Conservation (phyloP, 306 rosid genomes). For the Astragalus glycyphyllos region DNA sequence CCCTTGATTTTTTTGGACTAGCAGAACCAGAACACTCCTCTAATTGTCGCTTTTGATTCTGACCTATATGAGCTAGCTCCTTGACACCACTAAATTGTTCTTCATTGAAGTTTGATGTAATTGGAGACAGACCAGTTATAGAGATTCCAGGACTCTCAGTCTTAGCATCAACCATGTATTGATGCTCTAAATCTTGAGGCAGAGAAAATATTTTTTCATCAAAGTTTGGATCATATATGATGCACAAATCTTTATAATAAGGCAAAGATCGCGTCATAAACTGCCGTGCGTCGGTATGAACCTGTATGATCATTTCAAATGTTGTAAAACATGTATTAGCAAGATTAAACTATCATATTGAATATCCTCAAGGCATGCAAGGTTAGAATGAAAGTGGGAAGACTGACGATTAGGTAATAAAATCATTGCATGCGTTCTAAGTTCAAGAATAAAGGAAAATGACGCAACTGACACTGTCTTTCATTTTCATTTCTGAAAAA, state of each 20-base stretch:
- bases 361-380: slow-evolving; percentile 9
- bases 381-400: background rate
- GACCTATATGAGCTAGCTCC: slow-evolving; percentile 47
- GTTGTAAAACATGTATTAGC: slow-evolving; percentile 16
- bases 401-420: background rate
- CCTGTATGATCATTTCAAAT: slow-evolving; percentile 54
- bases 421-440: slow-evolving; percentile 20
- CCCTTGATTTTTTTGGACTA: slow-evolving; percentile 50
- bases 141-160: slow-evolving; percentile 24
- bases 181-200: slow-evolving; percentile 53
- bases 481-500: slow-evolving; percentile 35
- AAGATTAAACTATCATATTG: slow-evolving; percentile 26
- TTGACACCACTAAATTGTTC: slow-evolving; percentile 39
- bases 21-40: slow-evolving; percentile 48
- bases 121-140: slow-evolving; percentile 50
- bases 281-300: slow-evolving; percentile 72
- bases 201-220: slow-evolving; percentile 53
- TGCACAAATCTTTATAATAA: slow-evolving; percentile 65
- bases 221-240: slow-evolving; percentile 62
- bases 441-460: slow-evolving; percentile 8
- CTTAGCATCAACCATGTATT: slow-evolving; percentile 45
- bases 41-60: slow-evolving; percentile 56
- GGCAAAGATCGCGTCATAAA: slow-evolving; percentile 85
- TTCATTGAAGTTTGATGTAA: slow-evolving; percentile 51
- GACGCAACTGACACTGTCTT: background rate